Conservation (phyloP, 257 asterid genomes). For the Nicotiana benthamiana region DNA sequence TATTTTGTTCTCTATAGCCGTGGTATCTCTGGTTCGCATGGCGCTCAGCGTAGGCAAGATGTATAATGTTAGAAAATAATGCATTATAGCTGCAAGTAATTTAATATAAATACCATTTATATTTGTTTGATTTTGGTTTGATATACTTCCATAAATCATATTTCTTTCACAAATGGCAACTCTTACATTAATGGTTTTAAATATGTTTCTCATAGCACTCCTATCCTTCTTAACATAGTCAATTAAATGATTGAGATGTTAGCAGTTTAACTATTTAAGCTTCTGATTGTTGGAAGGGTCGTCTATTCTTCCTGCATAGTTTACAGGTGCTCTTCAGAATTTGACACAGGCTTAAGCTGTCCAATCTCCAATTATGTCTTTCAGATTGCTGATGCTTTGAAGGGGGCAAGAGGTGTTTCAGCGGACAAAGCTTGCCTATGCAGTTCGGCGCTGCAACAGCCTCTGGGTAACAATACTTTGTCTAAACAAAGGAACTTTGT, state of each 20-base stretch:
- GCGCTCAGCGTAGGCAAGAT: no score
- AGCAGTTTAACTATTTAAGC: constrained; percentile 2
- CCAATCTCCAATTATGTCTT: constrained; percentile 6
- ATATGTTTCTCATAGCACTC: not conserved
- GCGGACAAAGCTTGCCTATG: constrained; percentile 36
- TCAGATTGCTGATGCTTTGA: constrained; percentile 54
- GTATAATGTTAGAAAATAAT: no score
- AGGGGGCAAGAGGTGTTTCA: constrained; percentile 29
- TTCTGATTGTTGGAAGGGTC: not conserved
- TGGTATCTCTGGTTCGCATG: no score
- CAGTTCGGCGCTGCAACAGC: constrained; percentile 24
- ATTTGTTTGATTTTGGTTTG: not conserved
- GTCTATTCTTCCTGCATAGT: not conserved
- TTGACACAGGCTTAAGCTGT: not conserved
- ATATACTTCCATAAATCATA: not conserved
- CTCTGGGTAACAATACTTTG: constrained; percentile 24
- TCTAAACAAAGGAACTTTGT: constrained; percentile 21
- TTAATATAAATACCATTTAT: not conserved
- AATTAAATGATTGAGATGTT: not conserved
- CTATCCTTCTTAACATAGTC: not conserved
- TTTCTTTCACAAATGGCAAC: not conserved
- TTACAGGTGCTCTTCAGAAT: not conserved
- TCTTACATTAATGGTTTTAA: not conserved
- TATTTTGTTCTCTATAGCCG: no score
- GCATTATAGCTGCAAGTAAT: not conserved